A percentile compares a stretch with the other conserved stretches of the same genome.
Evolutionary conservation across 2,329 filamentous ascomycete species (phyloP).

Genomic region (Eutypella sp.): DNA sequence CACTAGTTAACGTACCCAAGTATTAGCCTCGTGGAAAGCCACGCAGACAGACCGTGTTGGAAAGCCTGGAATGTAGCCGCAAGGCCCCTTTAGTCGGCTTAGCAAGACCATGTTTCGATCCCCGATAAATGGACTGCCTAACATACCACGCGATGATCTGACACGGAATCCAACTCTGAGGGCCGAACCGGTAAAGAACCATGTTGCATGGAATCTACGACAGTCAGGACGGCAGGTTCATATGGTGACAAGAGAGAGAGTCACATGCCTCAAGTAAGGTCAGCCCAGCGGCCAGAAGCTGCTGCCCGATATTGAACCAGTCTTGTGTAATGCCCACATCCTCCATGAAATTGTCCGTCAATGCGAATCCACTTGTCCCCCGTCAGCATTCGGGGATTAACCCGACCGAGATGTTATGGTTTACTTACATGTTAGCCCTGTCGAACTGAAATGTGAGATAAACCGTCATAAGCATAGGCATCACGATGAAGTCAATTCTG

Average conservation of each 20-base stretch:
- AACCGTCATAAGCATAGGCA: not conserved
- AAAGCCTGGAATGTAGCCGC: constrained; percentile 29
- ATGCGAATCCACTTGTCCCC: not conserved
- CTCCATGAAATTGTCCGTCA: constrained; percentile 1
- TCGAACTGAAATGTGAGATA: constrained; percentile 2
- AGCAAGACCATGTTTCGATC: constrained; percentile 17
- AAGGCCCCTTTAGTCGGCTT: not conserved
- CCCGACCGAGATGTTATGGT: not conserved
- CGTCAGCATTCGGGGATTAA: not conserved
- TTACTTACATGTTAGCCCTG: not conserved
- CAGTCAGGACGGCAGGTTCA: constrained; percentile 18
- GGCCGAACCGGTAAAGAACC: constrained; percentile 40
- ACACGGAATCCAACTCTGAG: constrained; percentile 39
- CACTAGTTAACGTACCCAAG: constrained; percentile 14
- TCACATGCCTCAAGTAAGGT: constrained; percentile 34
- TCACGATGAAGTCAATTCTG: constrained; percentile 1
- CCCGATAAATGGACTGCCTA: constrained; percentile 10
- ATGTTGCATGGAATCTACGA: constrained; percentile 41
- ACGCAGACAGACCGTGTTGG: constrained; percentile 24
- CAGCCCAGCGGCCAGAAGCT: not conserved
- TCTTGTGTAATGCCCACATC: constrained; percentile 1
- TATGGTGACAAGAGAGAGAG: constrained; percentile 40
- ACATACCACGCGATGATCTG: constrained; percentile 40
- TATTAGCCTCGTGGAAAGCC: constrained; percentile 14
- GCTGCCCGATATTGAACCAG: not conserved